Conservation (phyloP, 2,329 filamentous ascomycete genomes). For the Cladosporium sp. region DNA sequence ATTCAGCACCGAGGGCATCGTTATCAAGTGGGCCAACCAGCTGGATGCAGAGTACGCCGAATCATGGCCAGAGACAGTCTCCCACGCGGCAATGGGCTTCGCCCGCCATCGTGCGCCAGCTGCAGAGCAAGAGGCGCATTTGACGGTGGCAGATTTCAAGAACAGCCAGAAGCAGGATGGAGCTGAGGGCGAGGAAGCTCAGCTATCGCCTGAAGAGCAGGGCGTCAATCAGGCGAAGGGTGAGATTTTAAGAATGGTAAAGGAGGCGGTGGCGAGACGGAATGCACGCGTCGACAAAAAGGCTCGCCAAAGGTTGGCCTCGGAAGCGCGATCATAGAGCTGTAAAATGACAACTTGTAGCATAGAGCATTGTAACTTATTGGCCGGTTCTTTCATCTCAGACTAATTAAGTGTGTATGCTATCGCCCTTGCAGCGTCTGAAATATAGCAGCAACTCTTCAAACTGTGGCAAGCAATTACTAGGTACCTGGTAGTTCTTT, state of each 20-base stretch:
- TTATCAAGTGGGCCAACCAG: conserved; percentile 40
- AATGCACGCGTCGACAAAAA: not conserved
- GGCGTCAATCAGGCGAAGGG: not conserved
- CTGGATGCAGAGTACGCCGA: conserved; percentile 43
- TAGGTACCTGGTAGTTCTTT: not conserved
- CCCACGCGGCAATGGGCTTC: conserved; percentile 37
- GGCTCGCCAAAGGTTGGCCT: not conserved
- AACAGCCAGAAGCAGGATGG: not conserved
- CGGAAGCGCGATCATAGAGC: not conserved
- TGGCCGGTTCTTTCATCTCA: not conserved
- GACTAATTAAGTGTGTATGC: not conserved
- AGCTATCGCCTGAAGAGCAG: not conserved
- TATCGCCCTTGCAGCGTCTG: not conserved
- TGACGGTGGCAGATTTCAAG: conserved; percentile 10
- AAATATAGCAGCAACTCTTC: not conserved
- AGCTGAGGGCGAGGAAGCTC: not conserved
- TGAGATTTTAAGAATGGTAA: not conserved
- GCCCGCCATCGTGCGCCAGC: conserved; percentile 31
- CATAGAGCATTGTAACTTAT: conserved; percentile 18
- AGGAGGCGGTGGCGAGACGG: conserved; percentile 1
- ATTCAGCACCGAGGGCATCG: conserved; percentile 35
- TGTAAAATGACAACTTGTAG: conserved; percentile 4
- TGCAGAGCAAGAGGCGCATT: conserved; percentile 3
- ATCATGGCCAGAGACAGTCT: conserved; percentile 37
- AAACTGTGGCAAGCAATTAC: not conserved